Evolutionary conservation across 352 stramenopile genomes (phyloP), one percentile per base, ranked within the genome.

Genomic region (Phytopythium chamaehyphon): DNA sequence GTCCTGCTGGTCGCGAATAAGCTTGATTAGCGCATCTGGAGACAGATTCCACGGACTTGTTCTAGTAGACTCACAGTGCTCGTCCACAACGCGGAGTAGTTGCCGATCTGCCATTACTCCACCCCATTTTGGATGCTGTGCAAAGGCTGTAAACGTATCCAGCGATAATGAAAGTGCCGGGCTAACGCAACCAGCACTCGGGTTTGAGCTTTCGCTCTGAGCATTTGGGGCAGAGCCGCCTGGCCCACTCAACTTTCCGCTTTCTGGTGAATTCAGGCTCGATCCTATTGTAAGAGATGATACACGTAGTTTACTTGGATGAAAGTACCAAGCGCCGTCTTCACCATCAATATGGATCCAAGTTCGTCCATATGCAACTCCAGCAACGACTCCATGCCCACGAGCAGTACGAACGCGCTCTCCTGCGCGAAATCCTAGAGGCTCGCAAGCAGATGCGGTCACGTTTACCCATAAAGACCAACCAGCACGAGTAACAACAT

Each of bases 311-410:
- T 85, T 82, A 10, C 69, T 87, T 24, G 78, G 73, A 53, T 93
- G 74, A 43, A 89, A 81, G 47, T 88, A 90, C 88, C 88, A 96
- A 19, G 69, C 70, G 22, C 86, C 84, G 14, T 66, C 19, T 18
- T 95, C 81, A 1, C 66, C 82, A 19, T 96, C 88, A 0, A 94
- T 71, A 51, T 92, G 67, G 8, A 95, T 66, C 88, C 88, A 96
- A 8, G 95, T 48, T 6, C 77, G 67, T 12, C 63, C 59, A 26
- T 74, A 64, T 2, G 76, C 73, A 7, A 87, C 67, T 0, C 88
- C 88, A 2, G 93, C 38, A 0, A 96, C 69, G 8, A 64, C 62
- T 2, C 81, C 88, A 52, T 83, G 81, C 0, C 88, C 88, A n/a
- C 88, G 71, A 51, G 73, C 59, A 2, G 81, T 94, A 2, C 79